Evolutionary conservation across 805 yeast species (phyloP).

Genomic region (Alloascoidea africana): DNA sequence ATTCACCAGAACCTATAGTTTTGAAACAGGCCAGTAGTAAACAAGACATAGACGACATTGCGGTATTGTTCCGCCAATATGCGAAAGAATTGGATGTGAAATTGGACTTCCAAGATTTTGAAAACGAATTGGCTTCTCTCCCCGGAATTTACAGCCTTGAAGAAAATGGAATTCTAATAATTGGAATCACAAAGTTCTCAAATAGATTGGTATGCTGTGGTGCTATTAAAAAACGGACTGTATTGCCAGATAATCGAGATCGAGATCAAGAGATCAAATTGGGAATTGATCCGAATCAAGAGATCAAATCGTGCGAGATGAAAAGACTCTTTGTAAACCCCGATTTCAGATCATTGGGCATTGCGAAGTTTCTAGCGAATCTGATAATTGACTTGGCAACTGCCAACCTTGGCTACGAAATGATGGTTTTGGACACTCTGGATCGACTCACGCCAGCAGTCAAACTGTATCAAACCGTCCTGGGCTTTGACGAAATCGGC

Average conservation of each 20-base stretch:
- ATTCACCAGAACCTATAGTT: background rate
- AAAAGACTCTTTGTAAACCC: background rate
- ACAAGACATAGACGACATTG: background rate
- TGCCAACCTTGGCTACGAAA: background rate
- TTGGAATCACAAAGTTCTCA: background rate
- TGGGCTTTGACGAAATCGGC: background rate
- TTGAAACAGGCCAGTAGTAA: background rate
- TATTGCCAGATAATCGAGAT: background rate
- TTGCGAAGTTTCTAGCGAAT: background rate
- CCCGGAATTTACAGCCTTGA: slow-evolving; percentile 1
- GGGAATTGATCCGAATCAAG: background rate
- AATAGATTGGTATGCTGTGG: background rate
- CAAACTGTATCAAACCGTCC: background rate
- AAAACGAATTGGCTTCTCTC: background rate
- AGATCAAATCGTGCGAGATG: background rate
- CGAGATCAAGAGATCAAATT: background rate
- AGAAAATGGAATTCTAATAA: background rate
- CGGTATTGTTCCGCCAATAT: background rate
- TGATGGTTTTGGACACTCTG: slow-evolving; percentile 1
- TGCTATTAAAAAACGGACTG: background rate
- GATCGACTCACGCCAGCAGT: background rate
- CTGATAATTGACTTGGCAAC: background rate
- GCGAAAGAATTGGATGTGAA: background rate
- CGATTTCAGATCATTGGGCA: background rate
- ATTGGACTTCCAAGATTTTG: slow-evolving; percentile 1